A percentile compares a stretch with the other conserved stretches of the same genome.
These are phyloP conservation scores for Quercus bicolor DNA, from an alignment of 306 rosid species.

Conservation along the genomic window DNA sequence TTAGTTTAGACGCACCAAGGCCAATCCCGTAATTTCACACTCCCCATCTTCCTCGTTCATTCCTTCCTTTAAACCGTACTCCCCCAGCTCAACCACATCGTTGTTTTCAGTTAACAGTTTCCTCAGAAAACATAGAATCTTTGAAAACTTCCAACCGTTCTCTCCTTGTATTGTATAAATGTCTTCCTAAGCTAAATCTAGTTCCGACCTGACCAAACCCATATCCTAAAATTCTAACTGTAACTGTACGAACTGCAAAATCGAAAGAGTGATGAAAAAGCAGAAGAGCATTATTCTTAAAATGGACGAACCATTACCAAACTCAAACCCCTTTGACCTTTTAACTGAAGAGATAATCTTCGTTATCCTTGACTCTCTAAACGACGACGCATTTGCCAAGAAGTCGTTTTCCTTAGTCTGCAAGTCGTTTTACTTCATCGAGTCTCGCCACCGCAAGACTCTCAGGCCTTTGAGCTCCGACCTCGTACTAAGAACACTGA, in stretches of 20 bases:
- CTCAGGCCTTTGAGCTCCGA: conserved; percentile 60
- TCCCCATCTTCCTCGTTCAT: neutral
- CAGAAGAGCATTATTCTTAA: neutral
- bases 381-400: conserved; percentile 31
- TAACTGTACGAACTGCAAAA: conserved; percentile 23
- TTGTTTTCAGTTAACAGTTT: too few species aligned
- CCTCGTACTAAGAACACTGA: conserved; percentile 38
- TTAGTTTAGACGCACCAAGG: neutral
- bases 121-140: too few species aligned
- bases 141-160: too few species aligned
- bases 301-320: too few species aligned
- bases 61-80: conserved; percentile 2
- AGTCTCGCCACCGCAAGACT: conserved; percentile 65
- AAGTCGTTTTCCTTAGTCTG: conserved; percentile 67
- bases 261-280: conserved; percentile 14
- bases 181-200: too few species aligned
- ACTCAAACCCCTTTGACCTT: conserved; percentile 40
- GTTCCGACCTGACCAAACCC: too few species aligned
- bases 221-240: neutral
- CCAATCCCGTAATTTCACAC: neutral
- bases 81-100: neutral
- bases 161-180: too few species aligned
- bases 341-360: conserved; percentile 72
- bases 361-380: conserved; percentile 56
- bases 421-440: conserved; percentile 57